Base-by-base conservation (phyloP, 495 filamentous ascomycete species). In the Aspergillus diversus region DNA sequence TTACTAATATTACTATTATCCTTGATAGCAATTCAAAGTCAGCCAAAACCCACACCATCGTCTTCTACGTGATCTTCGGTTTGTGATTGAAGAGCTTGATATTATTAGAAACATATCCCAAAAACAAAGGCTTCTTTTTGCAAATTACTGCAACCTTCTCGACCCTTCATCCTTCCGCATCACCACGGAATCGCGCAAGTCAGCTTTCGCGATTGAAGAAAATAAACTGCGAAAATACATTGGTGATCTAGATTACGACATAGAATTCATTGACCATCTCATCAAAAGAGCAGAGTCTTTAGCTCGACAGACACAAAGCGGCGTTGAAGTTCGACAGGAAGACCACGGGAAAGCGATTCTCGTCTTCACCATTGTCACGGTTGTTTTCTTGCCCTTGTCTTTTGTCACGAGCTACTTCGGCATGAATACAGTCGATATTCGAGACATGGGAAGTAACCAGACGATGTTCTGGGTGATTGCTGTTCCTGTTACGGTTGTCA, bases 351-450 rank as follows among this genome's bases (percentile, higher is more conserved):
- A 70, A 55, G 70, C 75, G 0, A 79, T 79, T 57, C 53, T 75
- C 0, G 67, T 76, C 8, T 80, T 78, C 63, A 77, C 76, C 0
- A 67, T 74, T 7, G 79, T 84, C 47, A 73, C 77, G 17, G 75
- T 80, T 13, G 75, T 86, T 35, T 84, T 83, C 64, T 66, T 79
- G 0, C 79, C 79, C 0, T 49, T 79, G 2, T 71, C 67, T 0
- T 73, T 75, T 27, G 73, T 82, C 5, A 70, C 77, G 0, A 71
- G 73, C 55, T 71, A 75, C 55, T 57, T 80, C 3, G 78, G 78
- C 5, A 83, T 82, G 80, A 83, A 83, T 63, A 79, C 81, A 47
- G 69, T 63, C 57, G 82, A 84, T 64, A 66, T 85, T 5, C 77
- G 81, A 12, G 75, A 83, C 64, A 84, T 82, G 81, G 67, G 77